Base-by-base conservation (phyloP, 352 stramenopile genomes). In the Globisporangium takayamanum region DNA sequence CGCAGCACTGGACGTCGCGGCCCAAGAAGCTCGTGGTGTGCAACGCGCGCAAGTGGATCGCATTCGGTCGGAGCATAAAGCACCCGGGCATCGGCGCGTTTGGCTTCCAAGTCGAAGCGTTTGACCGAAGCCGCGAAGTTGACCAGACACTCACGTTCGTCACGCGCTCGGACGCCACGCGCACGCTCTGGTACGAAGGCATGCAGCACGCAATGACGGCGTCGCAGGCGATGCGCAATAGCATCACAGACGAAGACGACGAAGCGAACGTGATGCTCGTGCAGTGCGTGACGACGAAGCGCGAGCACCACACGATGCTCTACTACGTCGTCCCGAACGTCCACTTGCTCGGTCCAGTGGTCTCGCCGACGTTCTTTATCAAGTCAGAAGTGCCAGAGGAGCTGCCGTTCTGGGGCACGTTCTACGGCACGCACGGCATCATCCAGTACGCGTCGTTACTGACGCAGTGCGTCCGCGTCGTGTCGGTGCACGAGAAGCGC, bases 321-420 rank as follows among this genome's bases (percentile, higher is more conserved):
- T 89, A 88, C 46, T 55, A 80, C 16, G 72, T 86, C 1, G 50
- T 88, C 2, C 81, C 81, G 0, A 80, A 88, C 44, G 72, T 88
- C 6, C 75, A 88, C 20, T 60, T 87, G 42, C 62, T 91, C 0
- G 66, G 72, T 1, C 80, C 80, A 0, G 66, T 87, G 55, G 78
- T 84, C 11, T 70, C 75, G 28, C 72, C 74, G 4, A 88, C 64
- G 36, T 92, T 92, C 61, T 84, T 83, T 25, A 59, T 92, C 5
- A 87, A 88, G 45, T 92, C 78, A 0, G 83, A 90, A 36, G 83
- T 92, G 1, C 80, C 80, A 0, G 83, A 92, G 57, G 83, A 90
- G 53, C 72, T 92, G 25, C 83, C 83, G 2, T 90, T 92, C 52
- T 92, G 80, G 80, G 82, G 83, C 28, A 87, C 74, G 2, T 92